Base-by-base conservation (phyloP, 2,329 filamentous ascomycete genomes). In the Coniochaeta prunicola region DNA sequence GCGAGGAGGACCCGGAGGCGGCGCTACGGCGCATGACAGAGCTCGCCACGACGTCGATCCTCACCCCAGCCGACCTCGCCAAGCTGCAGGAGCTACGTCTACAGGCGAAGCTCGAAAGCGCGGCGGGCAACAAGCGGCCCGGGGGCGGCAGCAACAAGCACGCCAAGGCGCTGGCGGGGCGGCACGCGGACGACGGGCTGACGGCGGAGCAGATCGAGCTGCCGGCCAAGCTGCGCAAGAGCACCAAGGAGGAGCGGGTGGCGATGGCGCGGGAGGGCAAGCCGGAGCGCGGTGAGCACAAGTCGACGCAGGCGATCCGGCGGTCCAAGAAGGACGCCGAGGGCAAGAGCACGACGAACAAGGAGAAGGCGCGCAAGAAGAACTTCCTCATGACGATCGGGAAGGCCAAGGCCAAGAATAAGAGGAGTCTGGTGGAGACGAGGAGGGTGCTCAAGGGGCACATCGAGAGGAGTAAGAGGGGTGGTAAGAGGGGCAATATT, bases 331-430 rank as follows among this genome's bases (percentile, higher is more conserved):
- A 96, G 83, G 85, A 88, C 67, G 82, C 86, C 1, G 85, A 92
- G 75, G 94, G 94, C 68, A 97, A 97, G 86, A 96, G 90, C 71
- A 92, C 91, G 38, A 97, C 93, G 64, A 99, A 99, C 76, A 90
- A 90, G 77, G 94, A 99, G 80, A 99, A 99, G 84, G 86, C 90
- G 45, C 81, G 93, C 66, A 91, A 91, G 82, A 99, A 99, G 89
- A 99, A 99, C 74, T 96, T 99, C 76, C 72, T 99, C 68, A 99
- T 99, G 94, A 97, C 93, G 40, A 76, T 99, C 61, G 91, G 93
- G 60, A 97, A 99, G 80, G 94, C 94, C 12, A 96, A 94, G 81
- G 84, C 83, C 65, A 99, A 97, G 81, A 89, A 94, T 69, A 97
- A 97, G 87, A 84, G 92, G 69, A 96, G 91, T 83, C 77, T 99